phyloP scores from a whole-genome alignment of 1,139 yeast genomes.

The Magnusiomyces paraingens region DNA sequence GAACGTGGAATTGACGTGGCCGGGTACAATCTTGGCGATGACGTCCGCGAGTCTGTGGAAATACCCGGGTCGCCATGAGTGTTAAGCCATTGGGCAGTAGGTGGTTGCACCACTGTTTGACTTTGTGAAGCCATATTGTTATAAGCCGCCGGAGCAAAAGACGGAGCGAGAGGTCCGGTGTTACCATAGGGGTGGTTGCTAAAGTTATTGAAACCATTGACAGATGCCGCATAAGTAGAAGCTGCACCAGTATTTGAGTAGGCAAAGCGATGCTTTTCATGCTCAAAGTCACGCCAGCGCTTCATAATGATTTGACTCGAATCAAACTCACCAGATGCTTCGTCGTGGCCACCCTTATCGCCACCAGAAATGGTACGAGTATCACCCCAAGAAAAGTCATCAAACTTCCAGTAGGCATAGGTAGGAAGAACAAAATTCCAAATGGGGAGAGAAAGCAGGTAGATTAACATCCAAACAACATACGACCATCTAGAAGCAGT shows the following conservation, averaged over 20 bases:
- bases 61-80: background rate
- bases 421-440: conserved; percentile 92
- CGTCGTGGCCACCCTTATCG: conserved; percentile 57
- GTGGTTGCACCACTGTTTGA: background rate
- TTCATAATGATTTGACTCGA: conserved; percentile 82
- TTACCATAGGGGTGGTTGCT: background rate
- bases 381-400: conserved; percentile 98
- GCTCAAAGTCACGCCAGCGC: conserved; percentile 90
- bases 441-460: conserved; percentile 76
- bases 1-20: too few species aligned
- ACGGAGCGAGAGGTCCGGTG: background rate
- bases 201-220: background rate
- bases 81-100: background rate
- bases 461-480: conserved; percentile 73
- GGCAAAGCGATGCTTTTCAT: conserved; percentile 38
- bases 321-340: conserved; percentile 75
- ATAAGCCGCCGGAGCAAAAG: background rate
- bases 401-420: conserved; percentile 95
- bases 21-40: too few species aligned
- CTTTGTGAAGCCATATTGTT: background rate
- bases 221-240: background rate
- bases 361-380: conserved; percentile 82
- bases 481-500: conserved; percentile 79
- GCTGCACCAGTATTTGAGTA: background rate
- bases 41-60: too few species aligned